phyloP scores from a whole-genome alignment of 306 rosid genomes.

The Delonix regia region DNA sequence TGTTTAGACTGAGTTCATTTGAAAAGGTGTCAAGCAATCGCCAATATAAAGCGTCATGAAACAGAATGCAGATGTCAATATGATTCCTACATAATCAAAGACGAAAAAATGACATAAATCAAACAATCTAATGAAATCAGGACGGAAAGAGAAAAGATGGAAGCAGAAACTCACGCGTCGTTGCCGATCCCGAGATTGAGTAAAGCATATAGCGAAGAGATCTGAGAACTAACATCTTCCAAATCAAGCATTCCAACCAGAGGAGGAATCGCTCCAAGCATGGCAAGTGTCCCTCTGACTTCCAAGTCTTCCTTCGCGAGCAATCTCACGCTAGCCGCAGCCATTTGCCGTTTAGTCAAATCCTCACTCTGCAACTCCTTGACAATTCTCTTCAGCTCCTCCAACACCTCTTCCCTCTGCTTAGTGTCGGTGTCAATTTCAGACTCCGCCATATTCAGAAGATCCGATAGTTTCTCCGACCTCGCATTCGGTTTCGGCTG shows the following conservation, averaged over 20 bases:
- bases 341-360: conserved; percentile 48
- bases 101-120: neutral
- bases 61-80: neutral
- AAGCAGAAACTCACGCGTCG: conserved; percentile 66
- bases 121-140: neutral
- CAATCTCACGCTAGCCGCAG: conserved; percentile 66
- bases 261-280: conserved; percentile 94
- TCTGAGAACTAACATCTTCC: conserved; percentile 64
- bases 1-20: neutral
- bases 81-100: neutral
- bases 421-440: conserved; percentile 52
- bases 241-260: conserved; percentile 85
- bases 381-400: conserved; percentile 68
- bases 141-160: neutral
- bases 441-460: conserved; percentile 61
- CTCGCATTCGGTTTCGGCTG: conserved; percentile 30
- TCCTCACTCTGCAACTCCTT: conserved; percentile 67
- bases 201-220: conserved; percentile 87
- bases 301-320: conserved; percentile 76
- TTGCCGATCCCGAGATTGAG: conserved; percentile 97
- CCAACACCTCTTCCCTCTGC: conserved; percentile 64
- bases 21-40: neutral
- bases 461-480: conserved; percentile 86
- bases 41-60: neutral
- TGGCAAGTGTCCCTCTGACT: conserved; percentile 73